Evolutionary conservation across 192 early-diverging fungal species (phyloP).

Genomic region (Globomyces pollinis-pini): DNA sequence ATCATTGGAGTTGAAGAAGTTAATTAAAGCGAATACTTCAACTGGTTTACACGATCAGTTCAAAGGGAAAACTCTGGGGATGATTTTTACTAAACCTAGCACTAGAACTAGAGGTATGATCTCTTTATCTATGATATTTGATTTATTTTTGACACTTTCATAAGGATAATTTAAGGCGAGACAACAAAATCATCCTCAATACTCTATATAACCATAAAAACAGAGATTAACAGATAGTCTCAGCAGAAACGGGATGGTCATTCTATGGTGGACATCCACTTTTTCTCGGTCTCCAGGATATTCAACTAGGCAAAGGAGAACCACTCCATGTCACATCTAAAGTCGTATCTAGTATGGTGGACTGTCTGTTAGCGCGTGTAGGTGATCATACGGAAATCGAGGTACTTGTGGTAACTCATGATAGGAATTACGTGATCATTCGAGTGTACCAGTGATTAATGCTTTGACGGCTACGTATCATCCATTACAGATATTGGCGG

Average conservation of each 20-base stretch:
- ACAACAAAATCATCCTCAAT: too few relatives aligned
- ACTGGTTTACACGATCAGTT: conserved; percentile 4
- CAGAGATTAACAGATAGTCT: too few relatives aligned
- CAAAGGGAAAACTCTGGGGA: conserved; percentile 75
- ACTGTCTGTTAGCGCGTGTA: conserved; percentile 90
- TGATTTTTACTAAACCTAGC: conserved; percentile 92
- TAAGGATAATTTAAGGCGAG: too few relatives aligned
- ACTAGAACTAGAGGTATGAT: conserved; percentile 96
- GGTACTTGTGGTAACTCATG: conserved; percentile 26
- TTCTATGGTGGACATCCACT: conserved; percentile 92
- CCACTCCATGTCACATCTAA: conserved; percentile 80
- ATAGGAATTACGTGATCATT: conserved; percentile 76
- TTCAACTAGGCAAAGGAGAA: conserved; percentile 87
- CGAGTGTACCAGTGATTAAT: conserved; percentile 89
- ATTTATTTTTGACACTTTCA: too few relatives aligned
- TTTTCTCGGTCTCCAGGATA: conserved; percentile 92
- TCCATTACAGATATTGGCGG: conserved; percentile 94
- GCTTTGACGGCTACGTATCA: conserved; percentile 92
- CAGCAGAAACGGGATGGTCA: conserved; percentile 83
- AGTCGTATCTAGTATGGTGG: conserved; percentile 94
- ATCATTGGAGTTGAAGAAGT: conserved; percentile 72
- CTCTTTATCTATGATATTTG: too few relatives aligned
- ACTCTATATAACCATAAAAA: too few relatives aligned
- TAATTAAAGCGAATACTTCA: conserved; percentile 41
- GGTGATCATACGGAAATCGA: conserved; percentile 84